phyloP scores from a whole-genome alignment of 139 green algal genomes.

The Auxenochlorella pyrenoidosa region DNA sequence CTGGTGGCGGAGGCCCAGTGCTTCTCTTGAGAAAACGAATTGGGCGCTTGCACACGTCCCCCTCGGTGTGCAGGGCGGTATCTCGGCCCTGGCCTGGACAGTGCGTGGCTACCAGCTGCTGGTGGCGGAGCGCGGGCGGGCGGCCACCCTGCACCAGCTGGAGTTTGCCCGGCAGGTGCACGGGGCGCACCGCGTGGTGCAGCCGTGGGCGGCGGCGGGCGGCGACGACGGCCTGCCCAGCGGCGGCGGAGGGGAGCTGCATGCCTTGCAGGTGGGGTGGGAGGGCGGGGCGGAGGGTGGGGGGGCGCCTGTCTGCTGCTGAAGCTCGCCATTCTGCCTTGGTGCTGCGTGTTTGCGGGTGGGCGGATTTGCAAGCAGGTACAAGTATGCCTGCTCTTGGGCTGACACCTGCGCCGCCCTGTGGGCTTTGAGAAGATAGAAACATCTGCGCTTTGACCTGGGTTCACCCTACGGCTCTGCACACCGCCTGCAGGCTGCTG shows the following conservation, averaged over 20 bases:
- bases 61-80: constrained; percentile 52
- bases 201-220: constrained; percentile 4
- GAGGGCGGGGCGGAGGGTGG: too few relatives aligned
- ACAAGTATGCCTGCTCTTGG: too few relatives aligned
- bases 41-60: too few relatives aligned
- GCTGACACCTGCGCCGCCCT: neutral
- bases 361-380: too few relatives aligned
- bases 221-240: constrained; percentile 29
- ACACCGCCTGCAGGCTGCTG: constrained; percentile 59
- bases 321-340: too few relatives aligned
- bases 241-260: constrained; percentile 74
- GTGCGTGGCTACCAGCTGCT: constrained; percentile 68
- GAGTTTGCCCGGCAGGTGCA: constrained; percentile 28
- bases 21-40: too few relatives aligned
- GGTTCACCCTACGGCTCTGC: too few relatives aligned
- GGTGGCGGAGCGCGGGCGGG: constrained; percentile 49
- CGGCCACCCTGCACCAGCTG: constrained; percentile 9
- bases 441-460: neutral
- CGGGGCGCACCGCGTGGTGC: constrained; percentile 6
- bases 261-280: constrained; percentile 71
- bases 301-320: neutral
- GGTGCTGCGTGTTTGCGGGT: too few relatives aligned
- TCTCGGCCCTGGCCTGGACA: constrained; percentile 71
- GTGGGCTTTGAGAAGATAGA: too few relatives aligned
- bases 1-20: too few relatives aligned